A percentile compares a stretch with the other conserved stretches of the same genome.
These are phyloP conservation scores for Vanilla planifolia DNA, from an alignment of 106 monocot species.

Conservation along the genomic window DNA sequence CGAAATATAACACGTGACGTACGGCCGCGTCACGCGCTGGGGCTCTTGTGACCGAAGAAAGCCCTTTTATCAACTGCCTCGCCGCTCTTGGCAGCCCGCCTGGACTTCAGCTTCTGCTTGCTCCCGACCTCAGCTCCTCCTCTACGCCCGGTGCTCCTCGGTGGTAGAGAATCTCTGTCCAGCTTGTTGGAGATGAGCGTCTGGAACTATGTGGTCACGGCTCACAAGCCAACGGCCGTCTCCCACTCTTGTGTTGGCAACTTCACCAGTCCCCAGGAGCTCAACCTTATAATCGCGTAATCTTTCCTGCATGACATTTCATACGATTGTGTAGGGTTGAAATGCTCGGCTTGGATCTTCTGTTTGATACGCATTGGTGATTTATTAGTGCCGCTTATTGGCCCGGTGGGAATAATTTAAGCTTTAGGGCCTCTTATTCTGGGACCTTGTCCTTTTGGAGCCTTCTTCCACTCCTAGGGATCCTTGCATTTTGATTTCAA, in stretches of 20 bases:
- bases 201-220: conserved; percentile 99
- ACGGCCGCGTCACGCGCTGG: no score
- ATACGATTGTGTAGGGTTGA: background rate
- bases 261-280: conserved; percentile 93
- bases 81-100: background rate
- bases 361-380: background rate
- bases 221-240: conserved; percentile 97
- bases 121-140: background rate
- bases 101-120: no score
- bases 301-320: background rate
- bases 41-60: no score
- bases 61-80: background rate
- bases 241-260: conserved; percentile 98
- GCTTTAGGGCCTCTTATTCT: conserved; percentile 3
- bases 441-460: background rate
- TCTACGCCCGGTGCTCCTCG: background rate
- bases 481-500: background rate
- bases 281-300: conserved; percentile 96
- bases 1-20: no score
- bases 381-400: background rate
- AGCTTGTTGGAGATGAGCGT: conserved; percentile 54
- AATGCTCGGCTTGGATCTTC: background rate
- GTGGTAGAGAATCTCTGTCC: background rate
- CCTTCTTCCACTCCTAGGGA: background rate
- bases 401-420: background rate